These are phyloP conservation scores for Aspergillus puulaauensis DNA, from an alignment of 2,329 filamentous ascomycete genomes.

Conservation along the genomic window DNA sequence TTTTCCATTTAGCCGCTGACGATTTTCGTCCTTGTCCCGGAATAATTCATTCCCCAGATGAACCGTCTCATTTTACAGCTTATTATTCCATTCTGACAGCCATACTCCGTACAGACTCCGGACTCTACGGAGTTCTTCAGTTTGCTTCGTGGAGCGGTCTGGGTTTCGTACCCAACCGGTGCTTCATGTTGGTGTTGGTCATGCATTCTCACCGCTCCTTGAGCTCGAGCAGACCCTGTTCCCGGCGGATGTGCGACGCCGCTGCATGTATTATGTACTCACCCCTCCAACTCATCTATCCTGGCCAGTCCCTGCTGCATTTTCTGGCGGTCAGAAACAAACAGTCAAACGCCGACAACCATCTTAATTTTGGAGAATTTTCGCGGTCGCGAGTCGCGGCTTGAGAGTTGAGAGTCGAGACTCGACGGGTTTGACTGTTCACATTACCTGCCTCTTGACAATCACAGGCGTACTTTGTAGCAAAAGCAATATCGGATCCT, in stretches of 20 bases:
- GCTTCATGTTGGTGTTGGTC: background rate
- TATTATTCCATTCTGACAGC: no score
- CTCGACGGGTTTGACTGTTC: background rate
- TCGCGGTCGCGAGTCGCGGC: background rate
- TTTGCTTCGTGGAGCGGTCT: background rate
- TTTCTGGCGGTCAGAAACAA: conserved; percentile 7
- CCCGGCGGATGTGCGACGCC: background rate
- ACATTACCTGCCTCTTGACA: background rate
- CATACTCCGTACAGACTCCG: no score
- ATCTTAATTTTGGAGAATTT: background rate
- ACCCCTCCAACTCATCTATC: background rate
- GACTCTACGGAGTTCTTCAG: background rate
- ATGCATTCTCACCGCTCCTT: conserved; percentile 3
- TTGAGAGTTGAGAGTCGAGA: background rate
- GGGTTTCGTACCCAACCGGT: background rate
- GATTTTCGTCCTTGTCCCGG: background rate
- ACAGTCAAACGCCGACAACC: conserved; percentile 1
- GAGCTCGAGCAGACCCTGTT: background rate
- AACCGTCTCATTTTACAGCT: background rate
- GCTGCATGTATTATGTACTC: conserved; percentile 2
- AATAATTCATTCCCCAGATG: background rate
- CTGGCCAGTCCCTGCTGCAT: background rate
- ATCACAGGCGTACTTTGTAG: conserved; percentile 1
- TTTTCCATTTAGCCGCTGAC: background rate
- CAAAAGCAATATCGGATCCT: conserved; percentile 3